Evolutionary conservation across 495 filamentous ascomycete species (phyloP).

Genomic region (Penicillium odoratum): DNA sequence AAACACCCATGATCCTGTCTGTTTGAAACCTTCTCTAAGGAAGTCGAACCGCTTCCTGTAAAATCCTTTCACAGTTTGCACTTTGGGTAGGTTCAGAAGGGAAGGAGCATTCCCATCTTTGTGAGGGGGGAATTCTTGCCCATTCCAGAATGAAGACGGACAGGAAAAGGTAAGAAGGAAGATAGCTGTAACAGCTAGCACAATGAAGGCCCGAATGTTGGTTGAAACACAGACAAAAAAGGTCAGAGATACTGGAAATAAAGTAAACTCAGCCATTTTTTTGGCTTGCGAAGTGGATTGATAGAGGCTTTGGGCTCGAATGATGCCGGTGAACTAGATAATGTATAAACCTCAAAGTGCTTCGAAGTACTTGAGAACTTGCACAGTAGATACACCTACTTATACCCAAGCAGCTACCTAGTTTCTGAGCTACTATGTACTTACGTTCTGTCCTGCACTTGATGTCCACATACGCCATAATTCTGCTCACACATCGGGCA

Average conservation of each 20-base stretch:
- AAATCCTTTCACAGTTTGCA: neutral
- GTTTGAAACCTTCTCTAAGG: slow-evolving; percentile 2
- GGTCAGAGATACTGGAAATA: neutral
- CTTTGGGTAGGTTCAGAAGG: neutral
- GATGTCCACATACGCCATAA: neutral
- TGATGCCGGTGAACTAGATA: neutral
- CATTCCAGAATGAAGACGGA: neutral
- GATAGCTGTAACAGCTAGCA: neutral
- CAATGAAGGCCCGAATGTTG: neutral
- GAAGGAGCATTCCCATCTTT: neutral
- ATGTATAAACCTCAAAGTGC: neutral
- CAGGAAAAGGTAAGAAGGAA: neutral
- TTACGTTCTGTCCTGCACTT: neutral
- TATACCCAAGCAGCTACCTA: neutral
- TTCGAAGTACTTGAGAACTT: neutral
- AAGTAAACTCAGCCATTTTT: neutral
- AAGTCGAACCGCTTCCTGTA: slow-evolving; percentile 4
- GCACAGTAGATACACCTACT: neutral
- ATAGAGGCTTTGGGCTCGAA: neutral
- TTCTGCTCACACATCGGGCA: neutral
- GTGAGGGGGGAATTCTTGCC: neutral
- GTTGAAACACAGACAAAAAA: neutral
- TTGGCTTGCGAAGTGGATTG: neutral
- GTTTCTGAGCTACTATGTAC: neutral
- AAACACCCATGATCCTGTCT: slow-evolving; percentile 4